Evolutionary conservation across 1,284 basidiomycete species (phyloP), one percentile per base, ranked within the genome.

Genomic region (Leccinum solheimii): DNA sequence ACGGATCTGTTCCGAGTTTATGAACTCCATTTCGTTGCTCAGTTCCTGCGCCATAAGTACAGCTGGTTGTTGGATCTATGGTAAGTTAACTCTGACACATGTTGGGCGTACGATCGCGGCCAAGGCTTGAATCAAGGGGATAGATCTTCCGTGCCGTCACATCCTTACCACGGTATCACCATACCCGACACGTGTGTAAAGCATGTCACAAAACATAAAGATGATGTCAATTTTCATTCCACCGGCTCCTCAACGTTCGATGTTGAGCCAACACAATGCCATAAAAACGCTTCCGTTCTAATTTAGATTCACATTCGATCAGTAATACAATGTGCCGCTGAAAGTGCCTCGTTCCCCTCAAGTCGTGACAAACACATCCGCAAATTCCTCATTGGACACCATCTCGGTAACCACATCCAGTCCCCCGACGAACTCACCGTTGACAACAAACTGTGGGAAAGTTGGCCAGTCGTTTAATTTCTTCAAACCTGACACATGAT

Each of bases 341-440:
- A 55, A 56, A 38, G 26, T 9, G 43, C 23, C 48, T 48, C 52
- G 43, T 21, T 40, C 13, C 53, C 13, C 26, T 62, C 64, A 50
- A 45, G 40, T 59, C 19, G 53, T 23, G 32, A 16, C 1, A 45
- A 76, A 62, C 55, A 65, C 23, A 2, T 81, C 77, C 26, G 66
- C 64, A 49, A 86, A 77, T 66, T 86, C 84, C n/a, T 79, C 83
- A 45, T 64, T 81, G 1, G 80, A 74, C 21, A 76, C 78, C 82
- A 86, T 83, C 66, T 86, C 85, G 64, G 79, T 78, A 4, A 97
- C 85, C 67, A 98, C 95, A 75, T 99, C 97, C 71, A 97, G 88
- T 34, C 97, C 97, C 27, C 97, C 97, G 19, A 98, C 87, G 62
- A 99, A 91, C 74, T 98, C 96, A 50, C 96, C 95, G 36, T 92